Evolutionary conservation across 768 basidiomycete genomes (phyloP).

Genomic region (Xerocomus potaroensis): DNA sequence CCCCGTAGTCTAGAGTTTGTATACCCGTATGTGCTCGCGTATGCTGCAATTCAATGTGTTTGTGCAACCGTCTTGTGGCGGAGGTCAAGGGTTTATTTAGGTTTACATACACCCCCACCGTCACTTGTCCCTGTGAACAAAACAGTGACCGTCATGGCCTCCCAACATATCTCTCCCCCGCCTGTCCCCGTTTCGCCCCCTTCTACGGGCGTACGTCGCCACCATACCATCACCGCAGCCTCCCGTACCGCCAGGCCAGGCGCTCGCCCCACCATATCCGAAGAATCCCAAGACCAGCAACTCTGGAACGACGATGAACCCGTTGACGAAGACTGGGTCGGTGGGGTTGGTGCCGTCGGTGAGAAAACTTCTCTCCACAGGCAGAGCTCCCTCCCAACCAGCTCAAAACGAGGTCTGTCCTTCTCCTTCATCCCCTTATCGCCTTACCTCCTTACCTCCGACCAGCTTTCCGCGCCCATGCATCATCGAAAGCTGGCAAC

Average conservation of each 20-base stretch:
- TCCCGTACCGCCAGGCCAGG: slow-evolving; percentile 59
- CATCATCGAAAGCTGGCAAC: slow-evolving; percentile 52
- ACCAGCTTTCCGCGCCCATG: slow-evolving; percentile 52
- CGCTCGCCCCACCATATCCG: slow-evolving; percentile 62
- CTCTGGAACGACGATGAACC: slow-evolving; percentile 72
- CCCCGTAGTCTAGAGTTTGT: neutral
- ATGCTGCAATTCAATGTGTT: too few relatives aligned
- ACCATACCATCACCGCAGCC: slow-evolving; percentile 78
- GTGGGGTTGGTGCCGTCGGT: slow-evolving; percentile 76
- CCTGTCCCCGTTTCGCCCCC: slow-evolving; percentile 36
- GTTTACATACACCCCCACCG: neutral
- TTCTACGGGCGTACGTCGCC: slow-evolving; percentile 59
- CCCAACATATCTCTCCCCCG: slow-evolving; percentile 39
- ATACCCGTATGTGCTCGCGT: neutral
- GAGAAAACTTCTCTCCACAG: slow-evolving; percentile 78
- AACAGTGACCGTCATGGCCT: slow-evolving; percentile 36
- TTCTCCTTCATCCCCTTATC: neutral
- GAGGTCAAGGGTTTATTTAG: slow-evolving; percentile 24
- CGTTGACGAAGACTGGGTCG: slow-evolving; percentile 78
- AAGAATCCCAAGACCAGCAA: slow-evolving; percentile 57
- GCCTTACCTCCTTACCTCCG: slow-evolving; percentile 7
- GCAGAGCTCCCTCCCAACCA: slow-evolving; percentile 77
- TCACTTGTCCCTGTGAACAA: neutral
- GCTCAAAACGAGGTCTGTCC: slow-evolving; percentile 66
- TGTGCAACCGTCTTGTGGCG: slow-evolving; percentile 18